Conservation (phyloP, 1,284 basidiomycete species). For the Pseudozyma flocculosa region DNA sequence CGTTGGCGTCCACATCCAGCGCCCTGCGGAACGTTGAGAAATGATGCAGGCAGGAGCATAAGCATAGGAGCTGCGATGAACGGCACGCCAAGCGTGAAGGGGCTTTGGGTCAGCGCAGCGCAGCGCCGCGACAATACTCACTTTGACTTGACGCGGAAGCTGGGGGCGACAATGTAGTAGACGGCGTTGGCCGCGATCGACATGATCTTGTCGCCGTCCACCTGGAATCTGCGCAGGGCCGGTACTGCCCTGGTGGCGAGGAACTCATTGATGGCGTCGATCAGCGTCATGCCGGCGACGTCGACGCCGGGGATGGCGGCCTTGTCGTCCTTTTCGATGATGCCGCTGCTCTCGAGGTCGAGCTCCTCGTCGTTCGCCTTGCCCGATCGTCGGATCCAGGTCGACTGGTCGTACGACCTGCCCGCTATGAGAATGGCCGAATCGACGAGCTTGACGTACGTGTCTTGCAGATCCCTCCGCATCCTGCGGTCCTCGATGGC, state of each 20-base stretch:
- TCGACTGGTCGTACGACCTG: constrained; percentile 72
- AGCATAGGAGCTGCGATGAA: too few relatives aligned
- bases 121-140: too few relatives aligned
- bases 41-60: too few relatives aligned
- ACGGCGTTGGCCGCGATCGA: constrained; percentile 78
- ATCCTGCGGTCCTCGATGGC: constrained; percentile 84
- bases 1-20: constrained; percentile 60
- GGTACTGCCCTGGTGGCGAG: constrained; percentile 73
- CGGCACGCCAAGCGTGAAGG: too few relatives aligned
- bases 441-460: constrained; percentile 81
- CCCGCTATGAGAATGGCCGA: constrained; percentile 73
- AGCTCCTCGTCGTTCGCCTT: constrained; percentile 62
- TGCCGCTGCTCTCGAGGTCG: constrained; percentile 15
- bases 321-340: constrained; percentile 8
- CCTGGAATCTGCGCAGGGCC: constrained; percentile 74
- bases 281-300: constrained; percentile 6
- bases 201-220: constrained; percentile 80
- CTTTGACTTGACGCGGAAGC: constrained; percentile 66
- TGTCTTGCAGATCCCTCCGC: constrained; percentile 90
- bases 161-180: constrained; percentile 80
- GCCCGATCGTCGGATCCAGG: constrained; percentile 72
- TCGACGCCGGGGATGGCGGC: not conserved
- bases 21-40: too few relatives aligned
- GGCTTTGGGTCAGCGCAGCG: too few relatives aligned
- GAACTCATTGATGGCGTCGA: constrained; percentile 68